phyloP scores from a whole-genome alignment of 768 basidiomycete genomes.

The Mycena olivaceomarginata region DNA sequence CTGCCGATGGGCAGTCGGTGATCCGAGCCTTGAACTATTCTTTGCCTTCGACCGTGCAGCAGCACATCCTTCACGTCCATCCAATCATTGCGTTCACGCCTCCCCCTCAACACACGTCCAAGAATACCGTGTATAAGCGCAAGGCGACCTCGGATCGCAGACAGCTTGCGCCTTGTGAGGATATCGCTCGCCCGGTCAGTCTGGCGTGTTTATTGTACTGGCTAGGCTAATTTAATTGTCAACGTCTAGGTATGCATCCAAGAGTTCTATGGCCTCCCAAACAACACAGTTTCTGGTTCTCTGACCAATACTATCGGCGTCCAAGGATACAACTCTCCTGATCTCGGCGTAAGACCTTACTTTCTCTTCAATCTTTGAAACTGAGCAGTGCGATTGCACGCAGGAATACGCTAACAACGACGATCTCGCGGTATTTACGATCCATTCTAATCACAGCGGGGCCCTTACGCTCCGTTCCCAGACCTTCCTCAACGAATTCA shows the following conservation, averaged over 20 bases:
- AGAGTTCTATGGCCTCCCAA: conserved; percentile 19
- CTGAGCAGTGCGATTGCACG: background rate
- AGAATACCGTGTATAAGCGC: conserved; percentile 16
- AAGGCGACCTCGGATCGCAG: conserved; percentile 11
- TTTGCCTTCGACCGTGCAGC: conserved; percentile 9
- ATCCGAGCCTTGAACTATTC: conserved; percentile 27
- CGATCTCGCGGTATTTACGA: background rate
- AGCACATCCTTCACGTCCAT: conserved; percentile 15
- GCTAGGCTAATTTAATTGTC: background rate
- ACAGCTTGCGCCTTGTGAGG: conserved; percentile 26
- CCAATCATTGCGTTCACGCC: conserved; percentile 18
- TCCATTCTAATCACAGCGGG: background rate
- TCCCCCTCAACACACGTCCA: background rate
- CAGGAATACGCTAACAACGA: background rate
- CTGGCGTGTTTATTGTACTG: background rate
- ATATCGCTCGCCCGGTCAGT: conserved; percentile 16
- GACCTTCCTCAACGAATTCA: background rate
- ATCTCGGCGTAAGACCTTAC: background rate
- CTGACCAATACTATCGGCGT: conserved; percentile 12
- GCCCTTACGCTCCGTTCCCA: background rate
- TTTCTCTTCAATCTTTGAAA: background rate
- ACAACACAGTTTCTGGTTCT: conserved; percentile 18
- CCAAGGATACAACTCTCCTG: conserved; percentile 2
- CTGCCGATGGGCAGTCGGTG: conserved; percentile 13
- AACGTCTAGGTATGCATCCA: conserved; percentile 12